Base-by-base conservation (phyloP, 2,329 filamentous ascomycete species). In the Microthyrium microscopicum region DNA sequence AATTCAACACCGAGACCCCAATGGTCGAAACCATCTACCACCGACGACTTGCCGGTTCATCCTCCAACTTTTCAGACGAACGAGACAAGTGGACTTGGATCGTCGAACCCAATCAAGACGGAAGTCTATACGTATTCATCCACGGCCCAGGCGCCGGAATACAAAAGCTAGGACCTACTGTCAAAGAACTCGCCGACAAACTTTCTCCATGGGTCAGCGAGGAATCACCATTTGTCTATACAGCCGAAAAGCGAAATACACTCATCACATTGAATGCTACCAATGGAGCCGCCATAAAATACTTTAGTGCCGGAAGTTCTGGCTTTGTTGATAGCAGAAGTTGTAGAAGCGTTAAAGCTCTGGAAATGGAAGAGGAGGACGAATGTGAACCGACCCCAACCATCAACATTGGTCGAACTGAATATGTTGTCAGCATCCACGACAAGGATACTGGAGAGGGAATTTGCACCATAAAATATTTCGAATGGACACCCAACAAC, bases 401-500 rank as follows among this genome's bases (percentile, higher is more conserved):
- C 21, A 70, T 93, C 39, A 84, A 80, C 0, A 65, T 94, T 2
- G 84, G 83, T 19, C 72, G 82, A 33, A 83, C 82, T 25, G 84
- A 94, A 52, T 98, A 98, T 55, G 87, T 72, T 5, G 77, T 98
- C 39, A 73, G 69, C 36, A 91, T 98, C 28, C 77, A 84, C 42
- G 76, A 81, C 39, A 70, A 67, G 28, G 70, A 78, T 43, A 75
- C 72, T 3, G 76, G 77, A 2, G 70, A 77, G 38, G 70, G 73
- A 5, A 77, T 98, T 40, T 92, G 84, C 47, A 93, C 82, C 0
- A 70, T 98, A 44, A 85, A 74, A 42, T 98, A 91, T 50, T 79
- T 83, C 8, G 89, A 98, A 53, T 98, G 89, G 89, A 76, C 74
- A 1, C 81, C 85, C 11, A 98, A 98, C 54, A 91, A 78, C 38